Evolutionary conservation across 2,329 filamentous ascomycete genomes (phyloP).

Genomic region (Fusarium neocosmosporiellum): DNA sequence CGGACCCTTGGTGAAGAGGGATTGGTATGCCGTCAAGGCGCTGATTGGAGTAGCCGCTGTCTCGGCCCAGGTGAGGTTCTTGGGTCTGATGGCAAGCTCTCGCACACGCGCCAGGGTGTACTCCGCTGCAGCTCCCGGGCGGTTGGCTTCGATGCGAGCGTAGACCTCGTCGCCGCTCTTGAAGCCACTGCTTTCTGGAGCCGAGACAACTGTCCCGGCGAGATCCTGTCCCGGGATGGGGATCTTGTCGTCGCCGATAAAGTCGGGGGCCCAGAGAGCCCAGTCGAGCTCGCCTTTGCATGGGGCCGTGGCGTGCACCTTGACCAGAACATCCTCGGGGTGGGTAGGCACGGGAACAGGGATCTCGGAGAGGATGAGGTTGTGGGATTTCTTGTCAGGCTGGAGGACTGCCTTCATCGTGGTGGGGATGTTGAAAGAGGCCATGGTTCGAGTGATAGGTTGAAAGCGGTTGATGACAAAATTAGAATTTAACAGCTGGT

Average conservation of each 20-base stretch:
- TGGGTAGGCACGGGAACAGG: conserved; percentile 32
- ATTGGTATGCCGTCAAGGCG: conserved; percentile 55
- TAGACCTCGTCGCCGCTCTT: conserved; percentile 25
- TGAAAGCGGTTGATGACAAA: neutral
- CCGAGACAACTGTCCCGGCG: conserved; percentile 50
- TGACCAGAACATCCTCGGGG: conserved; percentile 46
- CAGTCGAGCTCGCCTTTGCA: conserved; percentile 49
- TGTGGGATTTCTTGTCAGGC: conserved; percentile 25
- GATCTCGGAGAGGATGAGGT: conserved; percentile 14
- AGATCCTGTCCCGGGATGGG: conserved; percentile 52
- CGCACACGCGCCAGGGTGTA: conserved; percentile 29
- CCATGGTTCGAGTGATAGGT: conserved; percentile 6
- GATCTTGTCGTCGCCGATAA: conserved; percentile 35
- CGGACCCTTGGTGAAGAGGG: conserved; percentile 41
- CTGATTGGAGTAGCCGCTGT: conserved; percentile 53
- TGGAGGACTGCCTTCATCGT: conserved; percentile 32
- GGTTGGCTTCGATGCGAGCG: conserved; percentile 26
- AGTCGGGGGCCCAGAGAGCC: conserved; percentile 36
- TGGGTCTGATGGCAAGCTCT: conserved; percentile 50
- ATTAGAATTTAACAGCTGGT: neutral
- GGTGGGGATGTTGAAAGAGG: neutral
- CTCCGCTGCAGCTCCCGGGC: conserved; percentile 18
- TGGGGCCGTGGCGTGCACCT: conserved; percentile 47
- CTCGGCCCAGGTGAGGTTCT: conserved; percentile 47
- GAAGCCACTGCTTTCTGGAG: conserved; percentile 42